Evolutionary conservation across 176 grass and related monocot species (phyloP).

Genomic region (Lolium multiflorum): DNA sequence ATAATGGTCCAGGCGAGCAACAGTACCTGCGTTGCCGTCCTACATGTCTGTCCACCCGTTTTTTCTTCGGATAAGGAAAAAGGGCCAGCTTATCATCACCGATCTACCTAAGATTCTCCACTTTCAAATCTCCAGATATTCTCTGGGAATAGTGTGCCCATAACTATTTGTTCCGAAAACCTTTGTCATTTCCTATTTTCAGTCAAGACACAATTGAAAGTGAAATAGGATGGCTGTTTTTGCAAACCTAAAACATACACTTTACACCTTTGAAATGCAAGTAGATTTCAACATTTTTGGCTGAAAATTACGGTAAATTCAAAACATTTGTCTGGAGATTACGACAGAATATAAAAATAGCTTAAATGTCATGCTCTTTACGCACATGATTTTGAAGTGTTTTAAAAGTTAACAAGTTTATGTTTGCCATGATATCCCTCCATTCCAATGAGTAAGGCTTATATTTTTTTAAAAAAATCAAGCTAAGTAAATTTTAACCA

Average conservation of each 20-base stretch:
- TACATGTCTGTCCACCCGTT: slow-evolving; percentile 21
- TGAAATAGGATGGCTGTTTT: not conserved
- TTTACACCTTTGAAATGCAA: not conserved
- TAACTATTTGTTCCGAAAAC: not conserved
- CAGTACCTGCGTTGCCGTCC: slow-evolving; percentile 24
- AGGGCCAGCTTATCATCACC: slow-evolving; percentile 20
- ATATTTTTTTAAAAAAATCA: too few relatives aligned
- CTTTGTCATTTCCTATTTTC: not conserved
- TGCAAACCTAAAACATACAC: not conserved
- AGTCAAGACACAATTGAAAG: not conserved
- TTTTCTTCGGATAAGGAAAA: not conserved
- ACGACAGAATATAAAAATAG: too few relatives aligned
- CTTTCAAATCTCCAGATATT: slow-evolving; percentile 13
- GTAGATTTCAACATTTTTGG: not conserved
- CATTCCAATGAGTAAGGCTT: too few relatives aligned
- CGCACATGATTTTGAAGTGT: too few relatives aligned
- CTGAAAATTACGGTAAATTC: not conserved
- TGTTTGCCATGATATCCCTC: too few relatives aligned
- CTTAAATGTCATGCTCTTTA: too few relatives aligned
- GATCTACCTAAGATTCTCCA: slow-evolving; percentile 45
- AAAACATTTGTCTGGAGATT: too few relatives aligned
- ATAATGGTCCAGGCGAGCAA: slow-evolving; percentile 35
- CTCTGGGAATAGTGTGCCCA: not conserved
- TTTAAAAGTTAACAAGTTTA: too few relatives aligned
- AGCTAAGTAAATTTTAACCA: too few relatives aligned